Conservation (phyloP, 225 moss, liverwort and hornwort species). For the Ulota crispa region DNA sequence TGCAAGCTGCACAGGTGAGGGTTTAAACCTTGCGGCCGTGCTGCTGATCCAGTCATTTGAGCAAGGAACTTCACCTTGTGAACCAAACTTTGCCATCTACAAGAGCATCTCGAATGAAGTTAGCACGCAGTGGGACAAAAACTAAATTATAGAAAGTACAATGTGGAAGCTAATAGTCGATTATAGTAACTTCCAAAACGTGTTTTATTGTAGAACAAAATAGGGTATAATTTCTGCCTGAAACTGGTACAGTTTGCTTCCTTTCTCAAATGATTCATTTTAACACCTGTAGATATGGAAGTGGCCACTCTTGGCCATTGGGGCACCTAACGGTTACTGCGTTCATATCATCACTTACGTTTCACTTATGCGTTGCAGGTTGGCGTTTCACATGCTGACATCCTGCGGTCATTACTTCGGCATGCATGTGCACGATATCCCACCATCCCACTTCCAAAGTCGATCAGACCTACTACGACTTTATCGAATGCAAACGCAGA, state of each 20-base stretch:
- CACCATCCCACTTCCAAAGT: conserved; percentile 46
- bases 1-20: conserved; percentile 87
- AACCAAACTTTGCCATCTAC: neutral
- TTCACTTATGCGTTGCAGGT: conserved; percentile 49
- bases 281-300: neutral
- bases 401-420: conserved; percentile 65
- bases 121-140: neutral
- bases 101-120: neutral
- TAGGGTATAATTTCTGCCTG: neutral
- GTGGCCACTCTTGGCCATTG: neutral
- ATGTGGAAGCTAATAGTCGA: neutral
- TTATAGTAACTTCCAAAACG: no score
- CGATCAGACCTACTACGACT: conserved; percentile 20
- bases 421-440: conserved; percentile 69
- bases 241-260: neutral
- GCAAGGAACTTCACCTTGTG: neutral
- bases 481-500: conserved; percentile 15
- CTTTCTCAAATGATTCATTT: neutral
- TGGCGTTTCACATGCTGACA: conserved; percentile 79
- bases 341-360: neutral
- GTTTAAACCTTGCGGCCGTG: neutral
- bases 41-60: neutral
- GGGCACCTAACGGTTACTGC: neutral
- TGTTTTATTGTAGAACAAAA: neutral
- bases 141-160: neutral